Percentiles rank a stretch among this genome's conserved stretches.
These are phyloP conservation scores for Hydnum rufescens DNA, from an alignment of 768 basidiomycete species.

Conservation along the genomic window DNA sequence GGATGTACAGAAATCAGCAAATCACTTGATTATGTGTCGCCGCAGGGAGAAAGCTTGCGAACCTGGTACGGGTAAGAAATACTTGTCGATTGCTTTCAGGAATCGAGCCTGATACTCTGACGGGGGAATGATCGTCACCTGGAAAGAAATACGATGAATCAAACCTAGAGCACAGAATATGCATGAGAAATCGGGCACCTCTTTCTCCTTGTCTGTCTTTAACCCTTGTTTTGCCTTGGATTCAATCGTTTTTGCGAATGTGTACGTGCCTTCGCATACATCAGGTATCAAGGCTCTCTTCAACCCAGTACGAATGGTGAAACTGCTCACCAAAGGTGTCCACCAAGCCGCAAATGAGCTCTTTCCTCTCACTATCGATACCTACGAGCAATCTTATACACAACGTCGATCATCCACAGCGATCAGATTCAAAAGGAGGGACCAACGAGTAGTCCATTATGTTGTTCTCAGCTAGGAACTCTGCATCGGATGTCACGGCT, in stretches of 20 bases:
- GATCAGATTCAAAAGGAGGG: background rate
- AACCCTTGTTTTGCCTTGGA: constrained; percentile 69
- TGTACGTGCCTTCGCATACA: constrained; percentile 44
- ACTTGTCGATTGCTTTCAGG: constrained; percentile 46
- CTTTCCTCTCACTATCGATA: constrained; percentile 41
- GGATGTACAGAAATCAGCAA: background rate
- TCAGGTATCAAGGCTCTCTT: no score
- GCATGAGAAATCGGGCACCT: background rate
- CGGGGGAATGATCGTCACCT: constrained; percentile 65
- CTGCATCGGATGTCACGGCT: constrained; percentile 48
- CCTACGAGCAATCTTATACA: constrained; percentile 43
- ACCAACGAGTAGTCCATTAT: constrained; percentile 78
- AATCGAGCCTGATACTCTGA: constrained; percentile 64
- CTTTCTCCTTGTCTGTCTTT: constrained; percentile 23
- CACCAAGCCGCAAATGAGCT: constrained; percentile 60
- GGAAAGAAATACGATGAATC: background rate
- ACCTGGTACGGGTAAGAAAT: constrained; percentile 66
- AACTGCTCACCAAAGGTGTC: constrained; percentile 56
- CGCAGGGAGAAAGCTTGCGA: background rate
- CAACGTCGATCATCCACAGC: background rate
- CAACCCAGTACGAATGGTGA: background rate
- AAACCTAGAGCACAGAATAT: background rate
- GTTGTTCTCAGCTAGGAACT: constrained; percentile 52
- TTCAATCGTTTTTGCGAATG: constrained; percentile 70
- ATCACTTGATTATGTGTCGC: background rate